phyloP scores from a whole-genome alignment of 805 yeast genomes.

The Kodamaea laetipori region DNA sequence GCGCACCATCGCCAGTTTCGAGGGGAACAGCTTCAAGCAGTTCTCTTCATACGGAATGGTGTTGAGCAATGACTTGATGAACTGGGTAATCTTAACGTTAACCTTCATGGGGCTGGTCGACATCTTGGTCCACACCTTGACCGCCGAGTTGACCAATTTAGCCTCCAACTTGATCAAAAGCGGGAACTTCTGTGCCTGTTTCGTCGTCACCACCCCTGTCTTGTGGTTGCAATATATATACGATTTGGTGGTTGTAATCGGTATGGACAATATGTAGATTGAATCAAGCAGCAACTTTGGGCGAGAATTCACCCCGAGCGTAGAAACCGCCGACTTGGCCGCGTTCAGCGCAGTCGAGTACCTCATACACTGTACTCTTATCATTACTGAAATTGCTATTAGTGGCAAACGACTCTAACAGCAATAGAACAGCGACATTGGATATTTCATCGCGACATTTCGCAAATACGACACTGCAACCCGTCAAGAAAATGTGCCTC shows the following conservation, averaged over 20 bases:
- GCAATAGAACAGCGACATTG: too few species aligned
- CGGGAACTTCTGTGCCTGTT: slow-evolving; percentile 32
- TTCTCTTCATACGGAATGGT: slow-evolving; percentile 80
- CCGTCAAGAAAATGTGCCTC: background rate
- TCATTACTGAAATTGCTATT: background rate
- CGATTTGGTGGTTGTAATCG: slow-evolving; percentile 63
- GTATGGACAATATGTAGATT: slow-evolving; percentile 68
- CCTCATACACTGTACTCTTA: background rate
- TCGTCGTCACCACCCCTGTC: slow-evolving; percentile 26
- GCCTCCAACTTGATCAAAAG: slow-evolving; percentile 44
- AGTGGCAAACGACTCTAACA: background rate
- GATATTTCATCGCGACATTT: slow-evolving; percentile 2
- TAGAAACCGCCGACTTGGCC: background rate
- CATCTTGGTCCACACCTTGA: slow-evolving; percentile 64
- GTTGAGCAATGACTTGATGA: slow-evolving; percentile 54
- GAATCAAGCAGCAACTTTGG: slow-evolving; percentile 31
- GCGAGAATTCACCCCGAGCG: slow-evolving; percentile 13
- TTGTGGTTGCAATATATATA: slow-evolving; percentile 70
- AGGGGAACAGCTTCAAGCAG: slow-evolving; percentile 74
- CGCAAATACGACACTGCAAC: background rate
- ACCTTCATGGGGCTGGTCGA: slow-evolving; percentile 53
- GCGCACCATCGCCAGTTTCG: slow-evolving; percentile 58
- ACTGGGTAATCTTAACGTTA: slow-evolving; percentile 59
- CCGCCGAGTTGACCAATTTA: slow-evolving; percentile 51
- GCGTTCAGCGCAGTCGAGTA: slow-evolving; percentile 8